phyloP scores from a whole-genome alignment of 345 rosid species.

The Eucalyptus curtisii region DNA sequence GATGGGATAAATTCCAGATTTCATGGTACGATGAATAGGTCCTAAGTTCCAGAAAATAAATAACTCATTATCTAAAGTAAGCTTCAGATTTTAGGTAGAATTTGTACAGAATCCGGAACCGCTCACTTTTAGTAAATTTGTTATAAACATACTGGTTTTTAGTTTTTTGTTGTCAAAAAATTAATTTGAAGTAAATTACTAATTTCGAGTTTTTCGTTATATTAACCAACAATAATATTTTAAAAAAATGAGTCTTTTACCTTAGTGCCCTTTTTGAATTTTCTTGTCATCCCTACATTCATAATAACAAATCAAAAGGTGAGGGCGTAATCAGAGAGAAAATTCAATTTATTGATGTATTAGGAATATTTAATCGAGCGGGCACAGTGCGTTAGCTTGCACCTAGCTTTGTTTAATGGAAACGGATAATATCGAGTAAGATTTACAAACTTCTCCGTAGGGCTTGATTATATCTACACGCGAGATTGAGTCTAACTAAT shows the following conservation, averaged over 20 bases:
- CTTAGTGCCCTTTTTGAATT: background rate
- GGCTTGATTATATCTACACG: background rate
- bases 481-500: background rate
- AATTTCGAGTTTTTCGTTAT: rapidly evolving
- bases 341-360: background rate
- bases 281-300: background rate
- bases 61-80: rapidly evolving
- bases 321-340: background rate
- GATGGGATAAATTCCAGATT: rapidly evolving
- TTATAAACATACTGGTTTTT: rapidly evolving
- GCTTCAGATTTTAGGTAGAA: too few species aligned
- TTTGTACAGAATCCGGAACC: rapidly evolving
- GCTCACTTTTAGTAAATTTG: rapidly evolving
- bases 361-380: background rate
- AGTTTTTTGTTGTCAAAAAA: too few species aligned
- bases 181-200: too few species aligned
- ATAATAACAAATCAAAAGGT: background rate
- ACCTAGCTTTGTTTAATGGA: background rate
- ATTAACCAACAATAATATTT: background rate
- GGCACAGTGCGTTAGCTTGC: background rate
- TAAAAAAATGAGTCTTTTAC: background rate
- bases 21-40: rapidly evolving
- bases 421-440: background rate
- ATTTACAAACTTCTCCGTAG: background rate
- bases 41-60: too few species aligned